Evolutionary conservation across 768 basidiomycete genomes (phyloP).

Genomic region (Tricholoma terreum): DNA sequence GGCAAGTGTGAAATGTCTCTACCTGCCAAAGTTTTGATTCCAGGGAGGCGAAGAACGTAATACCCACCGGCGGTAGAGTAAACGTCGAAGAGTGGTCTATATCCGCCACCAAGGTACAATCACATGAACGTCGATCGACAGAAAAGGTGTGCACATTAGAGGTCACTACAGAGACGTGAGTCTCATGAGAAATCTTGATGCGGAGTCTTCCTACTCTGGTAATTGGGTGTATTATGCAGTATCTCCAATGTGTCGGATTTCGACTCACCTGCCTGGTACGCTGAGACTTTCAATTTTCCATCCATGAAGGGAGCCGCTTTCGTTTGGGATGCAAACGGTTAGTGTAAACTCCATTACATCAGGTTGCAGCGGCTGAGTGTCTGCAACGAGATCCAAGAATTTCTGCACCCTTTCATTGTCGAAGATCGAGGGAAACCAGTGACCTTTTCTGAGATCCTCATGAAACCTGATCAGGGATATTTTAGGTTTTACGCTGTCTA

Average conservation of each 20-base stretch:
- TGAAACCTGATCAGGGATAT: conserved; percentile 38
- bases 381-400: conserved; percentile 46
- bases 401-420: conserved; percentile 48
- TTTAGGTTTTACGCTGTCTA: not conserved
- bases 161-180: conserved; percentile 20
- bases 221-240: not conserved
- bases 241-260: not conserved
- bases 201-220: conserved; percentile 38
- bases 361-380: conserved; percentile 6
- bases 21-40: conserved; percentile 5
- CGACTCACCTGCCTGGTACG: conserved; percentile 65
- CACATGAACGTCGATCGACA: conserved; percentile 17
- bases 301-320: conserved; percentile 69
- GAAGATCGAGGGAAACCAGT: conserved; percentile 70
- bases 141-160: conserved; percentile 32
- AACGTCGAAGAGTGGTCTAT: conserved; percentile 15
- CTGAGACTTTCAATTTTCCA: conserved; percentile 58
- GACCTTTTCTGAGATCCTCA: conserved; percentile 60
- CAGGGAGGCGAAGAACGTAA: conserved; percentile 10
- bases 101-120: conserved; percentile 12
- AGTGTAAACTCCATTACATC: conserved; percentile 53
- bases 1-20: not conserved
- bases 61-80: conserved; percentile 3
- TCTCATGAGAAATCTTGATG: conserved; percentile 18
- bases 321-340: conserved; percentile 66